Percentiles rank a stretch among this genome's conserved stretches.
Conservation (phyloP, 805 yeast genomes). For the Saccharomyces eubayanus region DNA sequence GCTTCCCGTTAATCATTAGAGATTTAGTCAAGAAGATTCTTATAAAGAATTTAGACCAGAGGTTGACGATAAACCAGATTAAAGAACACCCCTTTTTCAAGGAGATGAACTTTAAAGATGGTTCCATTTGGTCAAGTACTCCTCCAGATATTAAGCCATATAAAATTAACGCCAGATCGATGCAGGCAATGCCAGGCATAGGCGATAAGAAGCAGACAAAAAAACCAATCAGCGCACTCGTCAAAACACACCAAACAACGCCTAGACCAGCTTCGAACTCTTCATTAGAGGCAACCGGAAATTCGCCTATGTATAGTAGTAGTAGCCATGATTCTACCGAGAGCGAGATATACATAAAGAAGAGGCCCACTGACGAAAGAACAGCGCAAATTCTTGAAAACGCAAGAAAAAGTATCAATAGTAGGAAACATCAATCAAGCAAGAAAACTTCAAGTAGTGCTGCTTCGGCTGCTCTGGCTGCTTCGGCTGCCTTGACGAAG, state of each 20-base stretch:
- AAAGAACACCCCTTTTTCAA: conserved; percentile 58
- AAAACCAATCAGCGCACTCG: conserved; percentile 9
- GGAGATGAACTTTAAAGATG: conserved; percentile 47
- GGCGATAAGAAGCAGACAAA: conserved; percentile 15
- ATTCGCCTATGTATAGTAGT: background rate
- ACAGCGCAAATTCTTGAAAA: conserved; percentile 28
- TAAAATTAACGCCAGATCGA: conserved; percentile 65
- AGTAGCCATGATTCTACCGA: background rate
- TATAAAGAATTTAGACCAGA: conserved; percentile 52
- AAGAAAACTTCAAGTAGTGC: conserved; percentile 16
- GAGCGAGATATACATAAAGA: conserved; percentile 1
- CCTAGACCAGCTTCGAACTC: conserved; percentile 4
- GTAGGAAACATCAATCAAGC: conserved; percentile 11
- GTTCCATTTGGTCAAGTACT: conserved; percentile 46
- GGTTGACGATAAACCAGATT: conserved; percentile 50
- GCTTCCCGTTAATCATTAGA: conserved; percentile 64
- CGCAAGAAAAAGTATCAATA: conserved; percentile 20
- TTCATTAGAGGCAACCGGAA: background rate
- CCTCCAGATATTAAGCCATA: conserved; percentile 68
- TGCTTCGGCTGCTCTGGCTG: conserved; percentile 22
- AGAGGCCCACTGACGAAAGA: conserved; percentile 22
- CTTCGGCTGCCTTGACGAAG: conserved; percentile 17
- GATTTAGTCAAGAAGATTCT: conserved; percentile 66
- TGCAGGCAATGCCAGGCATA: conserved; percentile 63
- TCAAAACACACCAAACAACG: conserved; percentile 1